Percentiles rank a stretch among this genome's conserved stretches.
These are phyloP conservation scores for Cymodocea nodosa DNA, from an alignment of 116 monocot species.

Conservation along the genomic window DNA sequence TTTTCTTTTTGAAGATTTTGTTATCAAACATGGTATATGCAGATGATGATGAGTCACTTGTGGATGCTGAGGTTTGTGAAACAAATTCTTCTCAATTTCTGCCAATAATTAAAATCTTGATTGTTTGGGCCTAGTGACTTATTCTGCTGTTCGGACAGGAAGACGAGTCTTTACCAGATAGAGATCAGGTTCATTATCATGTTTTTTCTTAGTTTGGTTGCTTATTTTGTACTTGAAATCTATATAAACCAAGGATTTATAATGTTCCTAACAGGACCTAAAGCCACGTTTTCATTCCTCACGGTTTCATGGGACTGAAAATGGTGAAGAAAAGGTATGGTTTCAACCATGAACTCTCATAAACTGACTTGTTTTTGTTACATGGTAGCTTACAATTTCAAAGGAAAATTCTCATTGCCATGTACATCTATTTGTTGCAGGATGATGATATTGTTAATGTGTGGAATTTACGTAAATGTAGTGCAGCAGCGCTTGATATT, in stretches of 20 bases:
- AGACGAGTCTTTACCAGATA: constrained; percentile 86
- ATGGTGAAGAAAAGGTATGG: constrained; percentile 64
- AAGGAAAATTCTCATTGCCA: neutral
- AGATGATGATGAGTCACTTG: constrained; percentile 93
- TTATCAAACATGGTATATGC: constrained; percentile 90
- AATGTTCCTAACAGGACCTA: constrained; percentile 55
- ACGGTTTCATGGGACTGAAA: constrained; percentile 75
- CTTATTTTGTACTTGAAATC: neutral
- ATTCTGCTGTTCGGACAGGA: constrained; percentile 40
- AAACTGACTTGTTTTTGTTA: neutral
- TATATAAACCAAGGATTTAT: neutral
- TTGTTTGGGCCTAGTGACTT: constrained; percentile 6
- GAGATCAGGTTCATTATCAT: constrained; percentile 56
- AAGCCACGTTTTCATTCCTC: constrained; percentile 96
- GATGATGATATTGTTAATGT: constrained; percentile 90
- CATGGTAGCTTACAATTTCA: neutral
- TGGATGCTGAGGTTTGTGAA: constrained; percentile 61
- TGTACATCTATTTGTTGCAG: constrained; percentile 23
- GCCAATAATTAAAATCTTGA: constrained; percentile 1
- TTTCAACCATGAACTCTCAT: neutral
- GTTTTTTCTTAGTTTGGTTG: neutral
- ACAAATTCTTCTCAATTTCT: neutral
- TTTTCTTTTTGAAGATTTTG: constrained; percentile 43
- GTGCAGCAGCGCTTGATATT: constrained; percentile 93
- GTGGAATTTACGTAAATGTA: constrained; percentile 97